A percentile compares a stretch with the other conserved stretches of the same genome.
Evolutionary conservation across 768 basidiomycete genomes (phyloP).

Genomic region (Lentinula sp.): DNA sequence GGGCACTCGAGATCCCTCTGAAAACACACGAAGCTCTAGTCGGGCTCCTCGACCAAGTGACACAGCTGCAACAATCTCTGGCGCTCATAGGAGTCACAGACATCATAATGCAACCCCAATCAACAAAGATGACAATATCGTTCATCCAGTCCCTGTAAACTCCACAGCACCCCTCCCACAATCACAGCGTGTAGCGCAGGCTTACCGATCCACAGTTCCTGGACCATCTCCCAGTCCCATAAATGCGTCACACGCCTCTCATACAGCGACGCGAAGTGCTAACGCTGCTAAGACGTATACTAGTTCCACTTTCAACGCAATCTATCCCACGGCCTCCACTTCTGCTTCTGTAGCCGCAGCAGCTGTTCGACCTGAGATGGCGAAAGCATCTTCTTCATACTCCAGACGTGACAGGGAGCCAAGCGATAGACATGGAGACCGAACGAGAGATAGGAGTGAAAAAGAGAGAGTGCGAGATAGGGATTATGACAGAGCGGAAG

Average conservation of each 20-base stretch:
- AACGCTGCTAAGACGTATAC: neutral
- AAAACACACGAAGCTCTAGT: conserved; percentile 22
- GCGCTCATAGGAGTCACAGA: neutral
- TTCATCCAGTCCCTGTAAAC: neutral
- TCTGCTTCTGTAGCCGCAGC: neutral
- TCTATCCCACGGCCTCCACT: conserved; percentile 1
- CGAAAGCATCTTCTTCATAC: conserved; percentile 1
- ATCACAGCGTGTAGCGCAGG: conserved; percentile 2
- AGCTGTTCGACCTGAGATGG: neutral
- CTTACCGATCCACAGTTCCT: neutral
- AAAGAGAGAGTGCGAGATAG: conserved; percentile 15
- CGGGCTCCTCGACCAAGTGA: conserved; percentile 15
- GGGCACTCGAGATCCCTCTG: conserved; percentile 17
- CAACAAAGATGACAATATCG: neutral
- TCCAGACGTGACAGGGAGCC: conserved; percentile 13
- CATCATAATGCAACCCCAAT: neutral
- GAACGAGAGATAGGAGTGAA: conserved; percentile 12
- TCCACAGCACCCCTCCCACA: neutral
- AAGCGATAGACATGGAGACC: conserved; percentile 16
- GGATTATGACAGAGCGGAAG: conserved; percentile 14
- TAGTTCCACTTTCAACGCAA: neutral
- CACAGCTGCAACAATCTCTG: neutral
- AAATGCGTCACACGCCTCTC: neutral
- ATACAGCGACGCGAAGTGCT: neutral
- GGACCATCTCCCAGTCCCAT: neutral